Evolutionary conservation across 2,329 filamentous ascomycete species (phyloP).

Genomic region (Knufia petricola): DNA sequence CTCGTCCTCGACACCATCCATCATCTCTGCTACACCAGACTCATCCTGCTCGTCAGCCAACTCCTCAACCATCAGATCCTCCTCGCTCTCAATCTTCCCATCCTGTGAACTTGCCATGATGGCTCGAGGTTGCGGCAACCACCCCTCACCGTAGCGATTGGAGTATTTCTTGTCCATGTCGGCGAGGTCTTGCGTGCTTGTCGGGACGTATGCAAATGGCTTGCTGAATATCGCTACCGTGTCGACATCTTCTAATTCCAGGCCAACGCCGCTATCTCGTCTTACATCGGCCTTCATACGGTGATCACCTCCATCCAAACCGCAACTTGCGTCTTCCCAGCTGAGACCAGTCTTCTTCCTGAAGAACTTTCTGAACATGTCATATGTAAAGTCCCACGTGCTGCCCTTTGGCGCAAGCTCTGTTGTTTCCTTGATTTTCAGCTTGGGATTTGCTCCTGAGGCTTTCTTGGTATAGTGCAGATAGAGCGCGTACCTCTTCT

Average conservation of each 20-base stretch:
- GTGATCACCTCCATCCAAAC: neutral
- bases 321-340: constrained; percentile 38
- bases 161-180: neutral
- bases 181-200: neutral
- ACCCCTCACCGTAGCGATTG: neutral
- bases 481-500: neutral
- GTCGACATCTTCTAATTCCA: neutral
- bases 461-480: constrained; percentile 3
- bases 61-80: no score
- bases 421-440: neutral
- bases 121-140: neutral
- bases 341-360: constrained; percentile 45
- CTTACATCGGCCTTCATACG: neutral
- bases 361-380: constrained; percentile 50
- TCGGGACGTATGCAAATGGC: neutral
- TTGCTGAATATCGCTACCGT: neutral
- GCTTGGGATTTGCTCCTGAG: neutral
- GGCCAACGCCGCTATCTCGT: neutral
- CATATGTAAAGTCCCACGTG: constrained; percentile 34
- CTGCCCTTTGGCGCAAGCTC: constrained; percentile 27
- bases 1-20: no score
- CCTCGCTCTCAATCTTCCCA: no score
- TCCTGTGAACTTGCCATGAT: no score
- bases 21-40: no score
- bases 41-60: no score